These are phyloP conservation scores for Aspergillus aculeatinus DNA, from an alignment of 2,329 filamentous ascomycete species.

Conservation along the genomic window DNA sequence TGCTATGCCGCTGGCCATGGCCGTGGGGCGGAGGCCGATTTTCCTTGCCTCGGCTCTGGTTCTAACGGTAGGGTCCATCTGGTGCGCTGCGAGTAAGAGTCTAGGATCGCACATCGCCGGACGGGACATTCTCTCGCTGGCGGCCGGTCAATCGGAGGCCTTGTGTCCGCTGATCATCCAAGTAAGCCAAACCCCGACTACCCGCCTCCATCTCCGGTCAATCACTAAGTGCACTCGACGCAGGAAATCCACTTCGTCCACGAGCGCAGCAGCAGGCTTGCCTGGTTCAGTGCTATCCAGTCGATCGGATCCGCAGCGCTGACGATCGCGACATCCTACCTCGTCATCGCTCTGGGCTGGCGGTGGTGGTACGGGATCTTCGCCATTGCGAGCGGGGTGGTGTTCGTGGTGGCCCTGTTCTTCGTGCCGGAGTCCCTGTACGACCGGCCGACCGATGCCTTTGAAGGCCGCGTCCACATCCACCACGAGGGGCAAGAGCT, in stretches of 20 bases:
- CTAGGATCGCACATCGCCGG: constrained; percentile 10
- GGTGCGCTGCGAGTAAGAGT: constrained; percentile 9
- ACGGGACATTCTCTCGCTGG: constrained; percentile 12
- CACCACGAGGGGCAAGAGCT: background rate
- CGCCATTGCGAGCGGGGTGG: constrained; percentile 7
- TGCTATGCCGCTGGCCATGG: constrained; percentile 13
- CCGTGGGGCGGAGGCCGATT: constrained; percentile 4
- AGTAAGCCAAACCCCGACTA: background rate
- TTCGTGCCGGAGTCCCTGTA: constrained; percentile 7
- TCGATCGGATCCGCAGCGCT: constrained; percentile 10
- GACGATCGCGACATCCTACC: constrained; percentile 10
- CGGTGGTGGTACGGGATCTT: constrained; percentile 18
- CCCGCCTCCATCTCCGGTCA: background rate
- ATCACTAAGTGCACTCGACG: background rate
- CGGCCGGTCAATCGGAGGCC: constrained; percentile 11
- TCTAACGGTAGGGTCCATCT: constrained; percentile 7
- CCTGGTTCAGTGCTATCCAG: constrained; percentile 17
- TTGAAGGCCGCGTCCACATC: background rate
- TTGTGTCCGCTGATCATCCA: constrained; percentile 12
- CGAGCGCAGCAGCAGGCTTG: constrained; percentile 10
- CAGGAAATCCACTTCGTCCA: constrained; percentile 16
- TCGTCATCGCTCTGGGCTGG: constrained; percentile 13
- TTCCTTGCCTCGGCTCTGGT: constrained; percentile 13
- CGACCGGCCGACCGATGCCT: constrained; percentile 4
- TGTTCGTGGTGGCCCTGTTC: constrained; percentile 1